Evolutionary conservation across 306 rosid species (phyloP).

Genomic region (Chamaecrista fasciculata): DNA sequence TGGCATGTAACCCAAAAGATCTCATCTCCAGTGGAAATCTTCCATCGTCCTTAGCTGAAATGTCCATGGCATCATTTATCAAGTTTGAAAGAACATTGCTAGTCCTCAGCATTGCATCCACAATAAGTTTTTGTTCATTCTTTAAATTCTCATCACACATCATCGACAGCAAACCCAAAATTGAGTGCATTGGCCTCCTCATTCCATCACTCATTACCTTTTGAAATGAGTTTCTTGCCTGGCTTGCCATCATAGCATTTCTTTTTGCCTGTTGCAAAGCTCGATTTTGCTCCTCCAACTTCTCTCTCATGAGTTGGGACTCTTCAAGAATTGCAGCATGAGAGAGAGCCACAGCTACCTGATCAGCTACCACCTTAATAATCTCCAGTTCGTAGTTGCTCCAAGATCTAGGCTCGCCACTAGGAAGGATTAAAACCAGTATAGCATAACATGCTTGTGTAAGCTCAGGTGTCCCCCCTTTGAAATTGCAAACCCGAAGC

Average conservation of each 20-base stretch:
- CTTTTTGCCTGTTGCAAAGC: constrained; percentile 81
- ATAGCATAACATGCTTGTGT: constrained; percentile 81
- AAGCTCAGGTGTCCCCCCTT: constrained; percentile 95
- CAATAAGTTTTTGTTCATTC: constrained; percentile 69
- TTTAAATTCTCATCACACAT: constrained; percentile 68
- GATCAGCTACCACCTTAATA: constrained; percentile 96
- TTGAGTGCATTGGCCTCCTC: constrained; percentile 99
- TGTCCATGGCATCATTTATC: constrained; percentile 93
- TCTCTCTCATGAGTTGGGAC: constrained; percentile 96
- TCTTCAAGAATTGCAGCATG: constrained; percentile 99
- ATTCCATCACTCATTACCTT: constrained; percentile 97
- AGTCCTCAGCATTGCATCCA: constrained; percentile 85
- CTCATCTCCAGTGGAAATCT: constrained; percentile 73
- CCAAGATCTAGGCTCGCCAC: constrained; percentile 81
- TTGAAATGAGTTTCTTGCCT: constrained; percentile 86
- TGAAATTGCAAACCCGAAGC: constrained; percentile 88
- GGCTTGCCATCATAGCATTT: constrained; percentile 99
- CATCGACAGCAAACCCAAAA: constrained; percentile 89
- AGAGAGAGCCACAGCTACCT: constrained; percentile 97
- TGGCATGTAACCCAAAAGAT: constrained; percentile 70
- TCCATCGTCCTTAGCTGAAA: constrained; percentile 70
- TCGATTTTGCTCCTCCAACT: constrained; percentile 93
- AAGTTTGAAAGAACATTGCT: constrained; percentile 84
- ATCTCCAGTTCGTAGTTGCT: constrained; percentile 86
- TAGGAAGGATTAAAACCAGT: constrained; percentile 87